These are phyloP conservation scores for Annulohypoxylon maeteangense DNA, from an alignment of 495 filamentous ascomycete genomes.

Conservation along the genomic window DNA sequence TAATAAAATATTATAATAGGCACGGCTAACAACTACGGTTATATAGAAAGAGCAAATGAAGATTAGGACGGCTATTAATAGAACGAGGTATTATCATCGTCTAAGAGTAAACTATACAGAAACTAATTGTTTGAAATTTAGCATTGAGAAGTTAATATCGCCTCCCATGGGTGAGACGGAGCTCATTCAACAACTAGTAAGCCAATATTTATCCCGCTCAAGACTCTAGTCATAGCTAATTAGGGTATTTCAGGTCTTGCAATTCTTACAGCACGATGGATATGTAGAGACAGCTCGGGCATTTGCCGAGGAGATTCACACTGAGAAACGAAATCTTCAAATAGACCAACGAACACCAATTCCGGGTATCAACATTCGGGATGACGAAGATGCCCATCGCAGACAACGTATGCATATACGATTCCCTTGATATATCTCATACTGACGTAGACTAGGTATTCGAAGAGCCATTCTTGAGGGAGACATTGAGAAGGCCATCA, in stretches of 20 bases:
- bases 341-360: conserved; percentile 63
- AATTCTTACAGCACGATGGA: conserved; percentile 94
- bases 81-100: conserved; percentile 46
- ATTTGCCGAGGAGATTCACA: conserved; percentile 84
- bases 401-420: conserved; percentile 74
- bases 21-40: conserved; percentile 37
- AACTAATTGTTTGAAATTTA: conserved; percentile 36
- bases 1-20: neutral
- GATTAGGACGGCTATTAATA: conserved; percentile 57
- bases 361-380: conserved; percentile 76
- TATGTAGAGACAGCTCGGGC: conserved; percentile 94
- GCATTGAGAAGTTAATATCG: conserved; percentile 48
- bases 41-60: conserved; percentile 68
- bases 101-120: neutral
- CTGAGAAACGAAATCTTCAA: conserved; percentile 73
- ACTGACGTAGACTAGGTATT: conserved; percentile 70
- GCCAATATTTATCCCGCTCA: conserved; percentile 17
- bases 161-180: conserved; percentile 74
- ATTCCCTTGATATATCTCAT: neutral
- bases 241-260: conserved; percentile 67
- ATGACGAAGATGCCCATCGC: conserved; percentile 88
- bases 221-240: conserved; percentile 20
- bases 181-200: conserved; percentile 78
- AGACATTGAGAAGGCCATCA: conserved; percentile 89
- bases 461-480: conserved; percentile 90